Percentiles rank a stretch among this genome's conserved stretches.
Conservation (phyloP, 805 yeast species). For the Candida ponderosae region DNA sequence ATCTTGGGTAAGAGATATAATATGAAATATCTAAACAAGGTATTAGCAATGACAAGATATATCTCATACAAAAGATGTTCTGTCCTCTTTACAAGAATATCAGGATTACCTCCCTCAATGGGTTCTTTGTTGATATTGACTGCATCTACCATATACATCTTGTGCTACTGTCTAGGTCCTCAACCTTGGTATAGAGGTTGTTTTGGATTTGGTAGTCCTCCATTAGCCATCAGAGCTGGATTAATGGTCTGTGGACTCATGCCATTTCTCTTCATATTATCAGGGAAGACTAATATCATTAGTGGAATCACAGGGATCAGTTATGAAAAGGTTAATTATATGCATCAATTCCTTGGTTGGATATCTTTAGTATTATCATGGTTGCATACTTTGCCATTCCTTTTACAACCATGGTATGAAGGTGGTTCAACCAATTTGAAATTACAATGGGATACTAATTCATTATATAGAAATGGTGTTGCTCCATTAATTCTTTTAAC, state of each 20-base stretch:
- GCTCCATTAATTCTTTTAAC: conserved; percentile 40
- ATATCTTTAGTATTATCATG: conserved; percentile 36
- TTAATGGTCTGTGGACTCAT: conserved; percentile 40
- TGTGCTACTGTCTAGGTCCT: conserved; percentile 31
- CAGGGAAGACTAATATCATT: conserved; percentile 46
- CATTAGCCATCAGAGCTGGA: conserved; percentile 46
- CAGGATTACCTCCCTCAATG: conserved; percentile 31
- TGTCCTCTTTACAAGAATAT: conserved; percentile 21
- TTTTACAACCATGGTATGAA: conserved; percentile 34
- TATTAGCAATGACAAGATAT: conserved; percentile 22
- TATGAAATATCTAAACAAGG: conserved; percentile 7
- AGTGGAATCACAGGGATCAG: conserved; percentile 43
- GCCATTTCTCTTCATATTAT: conserved; percentile 40
- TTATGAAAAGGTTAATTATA: conserved; percentile 45
- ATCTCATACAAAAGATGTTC: conserved; percentile 27
- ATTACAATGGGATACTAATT: conserved; percentile 16
- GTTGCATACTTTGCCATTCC: conserved; percentile 45
- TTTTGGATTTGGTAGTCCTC: conserved; percentile 51
- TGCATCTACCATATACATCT: conserved; percentile 25
- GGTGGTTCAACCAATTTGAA: conserved; percentile 34
- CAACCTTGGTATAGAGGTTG: conserved; percentile 46
- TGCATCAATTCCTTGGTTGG: conserved; percentile 35
- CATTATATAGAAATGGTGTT: conserved; percentile 31
- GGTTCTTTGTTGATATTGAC: conserved; percentile 26
- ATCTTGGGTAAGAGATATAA: conserved; percentile 1